Evolutionary conservation across 352 stramenopile genomes (phyloP).

Genomic region (Peronospora tabacina): DNA sequence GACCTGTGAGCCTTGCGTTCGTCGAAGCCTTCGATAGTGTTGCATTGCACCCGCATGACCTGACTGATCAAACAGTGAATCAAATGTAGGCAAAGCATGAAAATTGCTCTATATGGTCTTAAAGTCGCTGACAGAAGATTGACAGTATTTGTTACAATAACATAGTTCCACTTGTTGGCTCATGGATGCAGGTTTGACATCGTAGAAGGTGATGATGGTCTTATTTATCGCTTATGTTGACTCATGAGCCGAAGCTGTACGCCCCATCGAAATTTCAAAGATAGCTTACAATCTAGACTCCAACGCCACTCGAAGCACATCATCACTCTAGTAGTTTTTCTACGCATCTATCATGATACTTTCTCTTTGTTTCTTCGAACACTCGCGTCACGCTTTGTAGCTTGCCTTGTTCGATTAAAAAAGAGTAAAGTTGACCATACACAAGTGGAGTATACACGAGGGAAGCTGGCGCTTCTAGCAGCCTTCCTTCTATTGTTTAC

Average conservation of each 20-base stretch:
- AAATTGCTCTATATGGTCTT: neutral
- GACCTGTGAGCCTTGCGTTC: neutral
- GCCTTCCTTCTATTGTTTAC: neutral
- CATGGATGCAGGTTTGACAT: neutral
- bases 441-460: neutral
- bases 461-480: neutral
- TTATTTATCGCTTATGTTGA: neutral
- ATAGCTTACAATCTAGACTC: neutral
- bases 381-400: neutral
- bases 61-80: neutral
- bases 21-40: neutral
- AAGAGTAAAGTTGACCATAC: neutral
- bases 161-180: neutral
- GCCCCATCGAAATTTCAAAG: neutral
- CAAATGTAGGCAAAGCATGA: neutral
- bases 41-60: neutral
- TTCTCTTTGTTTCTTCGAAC: neutral
- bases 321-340: slow-evolving; percentile 5
- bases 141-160: neutral
- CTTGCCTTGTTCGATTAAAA: neutral
- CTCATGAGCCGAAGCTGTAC: neutral
- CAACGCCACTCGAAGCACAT: slow-evolving; percentile 18
- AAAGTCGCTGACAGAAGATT: neutral
- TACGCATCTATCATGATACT: neutral
- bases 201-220: neutral